Base-by-base conservation (phyloP, 768 basidiomycete species). In the Scleroderma bovista region DNA sequence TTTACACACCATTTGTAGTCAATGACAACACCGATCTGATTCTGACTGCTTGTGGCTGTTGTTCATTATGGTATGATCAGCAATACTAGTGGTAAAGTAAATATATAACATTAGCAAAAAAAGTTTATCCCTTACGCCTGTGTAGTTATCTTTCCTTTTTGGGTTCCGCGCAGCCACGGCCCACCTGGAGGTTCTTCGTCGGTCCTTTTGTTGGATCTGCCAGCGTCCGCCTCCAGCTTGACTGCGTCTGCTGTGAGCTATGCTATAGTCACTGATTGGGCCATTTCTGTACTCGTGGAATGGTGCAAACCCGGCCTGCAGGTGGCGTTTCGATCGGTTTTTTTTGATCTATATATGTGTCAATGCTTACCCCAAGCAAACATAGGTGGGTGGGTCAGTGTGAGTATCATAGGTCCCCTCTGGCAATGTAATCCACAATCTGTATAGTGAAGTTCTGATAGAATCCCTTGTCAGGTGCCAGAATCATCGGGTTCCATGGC, bases 381-480 rank as follows among this genome's bases (percentile, higher is more conserved):
- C 23, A 42, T 22, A 26, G 12, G 41, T 33, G 43, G 10, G 51
- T 50, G 43, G 10, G 51, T 50, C 19, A 52, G 48, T 9, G 42
- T 52, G 29, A 50, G 50, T 29, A 52, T 50, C 17, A 48, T 48
- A 13, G 40, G 40, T n/a, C 17, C 41, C 48, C 17, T 26, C 3
- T 2, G 42, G 16, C 23, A 50, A n/a, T 16, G 42, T 52, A 45
- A 23, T 19, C 15, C 1, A 48, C 31, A 6, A 52, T 9, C 8
- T 47, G 49, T 10, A 52, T 26, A 24, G 51, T 51, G 24, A 53
- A 44, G 51, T 55, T 52, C 38, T 52, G 46, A 29, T 55, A 52
- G 47, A 33, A 38, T 15, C 42, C 47, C 16, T 24, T 9, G n/a
- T 37, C 34, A 33, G 51, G 44, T 17, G 20, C n/a, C 2, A 13